Percentiles rank a stretch among this genome's conserved stretches.
Evolutionary conservation across 441 rosid species (phyloP).

Genomic region (Breynia disticha): DNA sequence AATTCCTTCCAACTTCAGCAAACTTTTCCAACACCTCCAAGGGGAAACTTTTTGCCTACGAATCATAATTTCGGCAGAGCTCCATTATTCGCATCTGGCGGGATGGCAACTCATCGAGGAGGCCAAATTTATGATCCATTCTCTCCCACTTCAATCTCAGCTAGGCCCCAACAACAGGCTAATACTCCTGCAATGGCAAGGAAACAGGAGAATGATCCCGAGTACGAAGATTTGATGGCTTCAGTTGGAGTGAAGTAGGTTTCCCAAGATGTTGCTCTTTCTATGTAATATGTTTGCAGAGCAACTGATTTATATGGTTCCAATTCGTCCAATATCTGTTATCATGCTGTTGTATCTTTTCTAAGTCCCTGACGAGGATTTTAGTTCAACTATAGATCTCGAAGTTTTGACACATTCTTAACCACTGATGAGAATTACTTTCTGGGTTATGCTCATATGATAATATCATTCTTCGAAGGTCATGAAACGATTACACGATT

Average conservation of each 20-base stretch:
- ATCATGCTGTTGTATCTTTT: neutral
- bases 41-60: constrained; percentile 19
- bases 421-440: too few relatives aligned
- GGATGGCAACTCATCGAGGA: constrained; percentile 19
- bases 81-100: constrained; percentile 12
- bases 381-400: neutral
- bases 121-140: constrained; percentile 81
- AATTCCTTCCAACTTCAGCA: constrained; percentile 29
- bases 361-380: neutral
- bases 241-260: constrained; percentile 34
- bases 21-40: constrained; percentile 27
- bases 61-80: constrained; percentile 25
- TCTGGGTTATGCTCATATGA: too few relatives aligned
- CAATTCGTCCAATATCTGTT: neutral
- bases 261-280: neutral
- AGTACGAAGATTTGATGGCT: constrained; percentile 54
- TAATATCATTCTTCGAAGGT: too few relatives aligned
- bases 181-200: constrained; percentile 17
- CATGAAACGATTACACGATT: too few relatives aligned
- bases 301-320: neutral
- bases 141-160: constrained; percentile 49
- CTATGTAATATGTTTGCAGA: neutral
- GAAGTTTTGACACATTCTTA: neutral
- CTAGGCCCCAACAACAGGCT: constrained; percentile 33
- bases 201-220: constrained; percentile 41